Evolutionary conservation across 1,284 basidiomycete genomes (phyloP), one percentile per base, ranked within the genome.

Genomic region (Cryptococcus jaspeensis): DNA sequence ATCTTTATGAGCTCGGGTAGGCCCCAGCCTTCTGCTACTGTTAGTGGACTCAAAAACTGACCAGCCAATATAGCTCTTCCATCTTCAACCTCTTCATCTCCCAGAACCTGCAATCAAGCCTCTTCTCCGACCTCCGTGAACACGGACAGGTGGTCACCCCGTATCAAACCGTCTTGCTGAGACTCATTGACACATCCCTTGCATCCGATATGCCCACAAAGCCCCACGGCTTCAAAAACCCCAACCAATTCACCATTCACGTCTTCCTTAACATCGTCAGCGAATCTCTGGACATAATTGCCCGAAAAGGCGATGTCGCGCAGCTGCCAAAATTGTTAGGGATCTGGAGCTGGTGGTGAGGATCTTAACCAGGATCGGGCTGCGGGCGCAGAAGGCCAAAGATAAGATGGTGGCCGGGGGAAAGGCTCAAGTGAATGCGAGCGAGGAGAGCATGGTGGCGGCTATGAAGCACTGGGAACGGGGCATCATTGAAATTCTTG

Each of bases 91-190:
- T 62, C 15, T 52, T 82, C 28, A 76, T 82, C 51, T 72, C 78
- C 48, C 62, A 64, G 2, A 75, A 72, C 3, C 60, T 78, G 11
- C 67, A 78, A n/a, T 66, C 71, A 3, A 50, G 63, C 18, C 64
- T 83, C 16, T 81, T 79, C 62, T 47, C 54, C 4, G 62, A 63
- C 11, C n/a, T 69, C 16, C 23, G 48, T 9, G 18, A 43, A 5
- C 39, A 52, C 2, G 84, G 82, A 47, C 90, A 92, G 74, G 80
- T 85, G n/a, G 82, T 92, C 42, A 84, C 88, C 3, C 89, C 90
- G 0, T 85, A 87, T 64, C 91, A 93, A 74, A 90, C 85, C 1
- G 87, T 84, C 12, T 77, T 93, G n/a, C 82, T 94, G 55, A 93
- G 92, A 75, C 79, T 93, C 7, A 77, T 92, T 16, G 92, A 94